A percentile compares a stretch with the other conserved stretches of the same genome.
These are phyloP conservation scores for Ophiosphaerella korrae DNA, from an alignment of 2,329 filamentous ascomycete genomes.

Conservation along the genomic window DNA sequence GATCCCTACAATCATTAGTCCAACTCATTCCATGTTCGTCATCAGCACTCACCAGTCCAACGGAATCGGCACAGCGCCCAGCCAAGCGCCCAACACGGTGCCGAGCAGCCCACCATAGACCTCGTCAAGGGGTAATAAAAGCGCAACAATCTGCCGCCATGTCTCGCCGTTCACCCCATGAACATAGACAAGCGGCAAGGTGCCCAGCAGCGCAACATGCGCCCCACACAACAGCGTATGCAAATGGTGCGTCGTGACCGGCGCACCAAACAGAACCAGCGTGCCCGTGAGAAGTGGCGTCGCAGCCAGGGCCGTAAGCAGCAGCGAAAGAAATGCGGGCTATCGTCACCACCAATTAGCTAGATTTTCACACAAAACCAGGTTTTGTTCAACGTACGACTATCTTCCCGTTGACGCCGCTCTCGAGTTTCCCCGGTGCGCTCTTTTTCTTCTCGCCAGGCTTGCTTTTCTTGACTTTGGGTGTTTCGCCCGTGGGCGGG, in stretches of 20 bases:
- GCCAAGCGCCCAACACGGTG: conserved; percentile 80
- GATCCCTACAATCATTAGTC: conserved; percentile 62
- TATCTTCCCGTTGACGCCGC: conserved; percentile 37
- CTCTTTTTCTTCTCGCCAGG: conserved; percentile 48
- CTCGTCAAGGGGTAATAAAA: conserved; percentile 77
- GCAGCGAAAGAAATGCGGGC: conserved; percentile 72
- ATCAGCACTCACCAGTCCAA: conserved; percentile 73
- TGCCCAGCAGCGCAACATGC: conserved; percentile 78
- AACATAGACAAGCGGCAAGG: conserved; percentile 82
- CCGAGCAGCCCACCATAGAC: conserved; percentile 84
- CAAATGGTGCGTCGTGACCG: conserved; percentile 76
- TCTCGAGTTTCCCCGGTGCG: conserved; percentile 30
- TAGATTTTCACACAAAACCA: background rate
- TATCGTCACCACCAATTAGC: conserved; percentile 43
- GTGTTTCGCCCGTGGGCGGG: conserved; percentile 55
- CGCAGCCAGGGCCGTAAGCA: conserved; percentile 60
- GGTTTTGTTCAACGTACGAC: conserved; percentile 45
- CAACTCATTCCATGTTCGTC: background rate
- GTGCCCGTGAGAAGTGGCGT: conserved; percentile 63
- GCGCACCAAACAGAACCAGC: conserved; percentile 89
- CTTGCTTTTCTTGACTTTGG: conserved; percentile 58
- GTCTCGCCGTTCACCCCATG: conserved; percentile 75
- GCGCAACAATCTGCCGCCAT: conserved; percentile 73
- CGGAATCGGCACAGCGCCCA: conserved; percentile 92
- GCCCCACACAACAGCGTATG: conserved; percentile 81